Conservation (phyloP, 805 yeast genomes). For the Saturnispora quitensis region DNA sequence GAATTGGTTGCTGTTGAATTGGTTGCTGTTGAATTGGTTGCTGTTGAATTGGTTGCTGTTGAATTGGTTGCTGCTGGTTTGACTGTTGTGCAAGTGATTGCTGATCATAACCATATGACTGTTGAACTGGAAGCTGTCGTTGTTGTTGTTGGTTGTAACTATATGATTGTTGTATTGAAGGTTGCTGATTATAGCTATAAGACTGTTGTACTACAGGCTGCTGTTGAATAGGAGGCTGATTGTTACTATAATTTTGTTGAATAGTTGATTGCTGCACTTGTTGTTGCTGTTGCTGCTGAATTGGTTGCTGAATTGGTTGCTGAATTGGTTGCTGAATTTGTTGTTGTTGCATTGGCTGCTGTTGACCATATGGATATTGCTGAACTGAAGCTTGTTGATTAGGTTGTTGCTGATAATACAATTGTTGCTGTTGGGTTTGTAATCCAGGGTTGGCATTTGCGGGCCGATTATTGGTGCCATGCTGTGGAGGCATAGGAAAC, state of each 20-base stretch:
- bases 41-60: not conserved
- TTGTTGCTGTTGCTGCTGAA: not conserved
- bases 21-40: slow-evolving; percentile 7
- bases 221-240: slow-evolving; percentile 11
- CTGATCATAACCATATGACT: slow-evolving; percentile 4
- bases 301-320: slow-evolving; percentile 1
- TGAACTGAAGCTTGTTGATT: not conserved
- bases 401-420: not conserved
- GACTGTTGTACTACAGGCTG: slow-evolving; percentile 14
- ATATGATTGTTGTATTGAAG: slow-evolving; percentile 13
- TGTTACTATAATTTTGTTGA: not conserved
- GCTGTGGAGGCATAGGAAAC: slow-evolving; percentile 16
- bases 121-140: slow-evolving; percentile 9
- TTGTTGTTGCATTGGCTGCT: not conserved
- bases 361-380: not conserved
- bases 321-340: slow-evolving; percentile 4
- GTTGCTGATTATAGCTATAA: slow-evolving; percentile 10
- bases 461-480: slow-evolving; percentile 8
- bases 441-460: slow-evolving; percentile 14
- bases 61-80: slow-evolving; percentile 4
- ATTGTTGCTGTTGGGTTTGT: slow-evolving; percentile 4
- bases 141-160: slow-evolving; percentile 10
- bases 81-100: not conserved
- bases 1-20: not conserved
- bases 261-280: not conserved